These are phyloP conservation scores for Botrytis pseudocinerea DNA, from an alignment of 2,329 filamentous ascomycete species.

Conservation along the genomic window DNA sequence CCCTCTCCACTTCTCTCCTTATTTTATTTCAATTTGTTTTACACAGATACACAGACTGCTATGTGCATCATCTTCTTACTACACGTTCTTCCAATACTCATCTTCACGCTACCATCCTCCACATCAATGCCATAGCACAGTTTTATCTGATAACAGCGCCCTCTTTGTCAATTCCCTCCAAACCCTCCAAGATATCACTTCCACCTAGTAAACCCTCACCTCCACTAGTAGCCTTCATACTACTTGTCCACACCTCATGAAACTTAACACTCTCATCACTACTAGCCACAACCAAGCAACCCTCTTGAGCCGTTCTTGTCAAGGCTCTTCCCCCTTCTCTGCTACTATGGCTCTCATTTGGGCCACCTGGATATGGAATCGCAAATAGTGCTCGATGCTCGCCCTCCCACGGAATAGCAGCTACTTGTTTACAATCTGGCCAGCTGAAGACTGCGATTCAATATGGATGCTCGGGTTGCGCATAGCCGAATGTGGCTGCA, in stretches of 20 bases:
- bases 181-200: conserved; percentile 79
- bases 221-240: conserved; percentile 53
- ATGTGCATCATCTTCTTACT: no score
- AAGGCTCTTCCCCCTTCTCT: conserved; percentile 55
- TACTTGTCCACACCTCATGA: conserved; percentile 86
- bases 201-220: conserved; percentile 69
- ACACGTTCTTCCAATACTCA: not conserved
- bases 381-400: conserved; percentile 81
- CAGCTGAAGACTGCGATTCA: conserved; percentile 92
- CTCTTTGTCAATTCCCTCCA: conserved; percentile 78
- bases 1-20: not conserved
- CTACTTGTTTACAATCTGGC: conserved; percentile 85
- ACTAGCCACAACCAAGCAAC: conserved; percentile 86
- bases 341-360: conserved; percentile 41
- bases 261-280: conserved; percentile 94
- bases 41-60: not conserved
- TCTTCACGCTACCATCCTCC: not conserved
- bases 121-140: not conserved
- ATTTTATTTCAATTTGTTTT: not conserved
- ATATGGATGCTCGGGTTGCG: conserved; percentile 84
- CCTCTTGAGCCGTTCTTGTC: conserved; percentile 63
- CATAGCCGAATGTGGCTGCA: conserved; percentile 89
- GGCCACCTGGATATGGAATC: conserved; percentile 75
- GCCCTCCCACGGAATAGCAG: conserved; percentile 80
- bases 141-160: conserved; percentile 67